phyloP scores from a whole-genome alignment of 108 stramenopile species.

The Pinguiococcus pyrenoidosus region DNA sequence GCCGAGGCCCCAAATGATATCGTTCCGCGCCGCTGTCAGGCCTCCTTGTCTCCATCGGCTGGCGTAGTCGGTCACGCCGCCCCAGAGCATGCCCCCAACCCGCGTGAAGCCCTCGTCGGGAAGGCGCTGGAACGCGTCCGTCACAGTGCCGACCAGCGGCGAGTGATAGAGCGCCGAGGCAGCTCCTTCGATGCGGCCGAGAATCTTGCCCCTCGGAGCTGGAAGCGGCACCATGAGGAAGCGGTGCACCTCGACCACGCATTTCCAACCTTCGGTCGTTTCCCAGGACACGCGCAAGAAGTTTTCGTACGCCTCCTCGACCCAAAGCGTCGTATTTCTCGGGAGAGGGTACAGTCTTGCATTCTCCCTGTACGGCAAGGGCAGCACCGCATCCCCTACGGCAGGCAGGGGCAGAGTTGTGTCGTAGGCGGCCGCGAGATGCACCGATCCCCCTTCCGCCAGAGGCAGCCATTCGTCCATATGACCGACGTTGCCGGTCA shows the following conservation, averaged over 20 bases:
- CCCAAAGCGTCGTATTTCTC: no score
- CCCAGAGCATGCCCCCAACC: neutral
- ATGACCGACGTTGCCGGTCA: no score
- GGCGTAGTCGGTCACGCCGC: neutral
- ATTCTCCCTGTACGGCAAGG: no score
- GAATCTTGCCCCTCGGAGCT: no score
- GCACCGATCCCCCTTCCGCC: no score
- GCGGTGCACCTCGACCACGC: slow-evolving; percentile 15
- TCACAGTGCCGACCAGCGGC: neutral
- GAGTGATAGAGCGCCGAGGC: neutral
- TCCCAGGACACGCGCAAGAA: slow-evolving; percentile 5
- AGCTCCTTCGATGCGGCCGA: no score
- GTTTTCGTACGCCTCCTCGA: slow-evolving; percentile 10
- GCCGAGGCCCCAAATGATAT: neutral
- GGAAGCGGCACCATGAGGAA: slow-evolving; percentile 7
- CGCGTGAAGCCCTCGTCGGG: neutral
- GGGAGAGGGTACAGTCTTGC: no score
- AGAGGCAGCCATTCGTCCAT: no score
- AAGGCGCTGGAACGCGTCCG: neutral
- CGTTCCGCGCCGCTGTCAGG: slow-evolving; percentile 1
- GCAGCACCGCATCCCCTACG: no score
- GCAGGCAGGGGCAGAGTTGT: no score
- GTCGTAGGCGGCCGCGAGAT: no score
- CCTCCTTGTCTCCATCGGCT: slow-evolving; percentile 11
- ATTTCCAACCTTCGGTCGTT: slow-evolving; percentile 13